Evolutionary conservation across 805 yeast species (phyloP).

Genomic region (Candida sonorensis): DNA sequence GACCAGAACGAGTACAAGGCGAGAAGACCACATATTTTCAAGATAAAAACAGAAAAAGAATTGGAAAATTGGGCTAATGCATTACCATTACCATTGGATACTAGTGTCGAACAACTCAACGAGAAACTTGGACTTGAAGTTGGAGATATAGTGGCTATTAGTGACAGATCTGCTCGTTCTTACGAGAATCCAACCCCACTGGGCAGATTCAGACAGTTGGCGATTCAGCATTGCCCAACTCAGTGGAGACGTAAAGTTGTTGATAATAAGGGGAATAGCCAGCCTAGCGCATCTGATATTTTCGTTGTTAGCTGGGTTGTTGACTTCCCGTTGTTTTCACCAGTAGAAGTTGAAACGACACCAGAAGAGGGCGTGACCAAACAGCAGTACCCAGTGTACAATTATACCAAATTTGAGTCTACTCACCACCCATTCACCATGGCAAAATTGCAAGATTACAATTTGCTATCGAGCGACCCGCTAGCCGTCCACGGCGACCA

Average conservation of each 20-base stretch:
- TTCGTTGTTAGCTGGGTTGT: constrained; percentile 78
- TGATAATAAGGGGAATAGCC: constrained; percentile 11
- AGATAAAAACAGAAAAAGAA: constrained; percentile 38
- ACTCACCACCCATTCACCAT: constrained; percentile 98
- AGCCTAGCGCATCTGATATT: constrained; percentile 22
- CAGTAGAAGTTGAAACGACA: constrained; percentile 37
- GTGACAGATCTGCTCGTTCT: constrained; percentile 62
- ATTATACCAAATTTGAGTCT: constrained; percentile 41
- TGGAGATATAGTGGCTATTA: constrained; percentile 73
- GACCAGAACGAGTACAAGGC: constrained; percentile 40
- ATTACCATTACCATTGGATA: too few species aligned
- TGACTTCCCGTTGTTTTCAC: constrained; percentile 90
- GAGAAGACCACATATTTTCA: constrained; percentile 52
- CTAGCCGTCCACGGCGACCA: constrained; percentile 77
- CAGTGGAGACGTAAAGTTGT: constrained; percentile 38
- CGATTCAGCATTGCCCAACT: constrained; percentile 48
- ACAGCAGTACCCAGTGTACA: constrained; percentile 55
- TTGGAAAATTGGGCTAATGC: constrained; percentile 40
- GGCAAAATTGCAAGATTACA: constrained; percentile 69
- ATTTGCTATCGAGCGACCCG: constrained; percentile 46
- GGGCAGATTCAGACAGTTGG: constrained; percentile 76
- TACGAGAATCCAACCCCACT: constrained; percentile 96
- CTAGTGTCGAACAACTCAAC: constrained; percentile 22
- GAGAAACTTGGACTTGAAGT: constrained; percentile 35
- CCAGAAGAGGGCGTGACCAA: constrained; percentile 6